Evolutionary conservation across 352 stramenopile species (phyloP).

Genomic region (Phytophthora fragariaefolia): DNA sequence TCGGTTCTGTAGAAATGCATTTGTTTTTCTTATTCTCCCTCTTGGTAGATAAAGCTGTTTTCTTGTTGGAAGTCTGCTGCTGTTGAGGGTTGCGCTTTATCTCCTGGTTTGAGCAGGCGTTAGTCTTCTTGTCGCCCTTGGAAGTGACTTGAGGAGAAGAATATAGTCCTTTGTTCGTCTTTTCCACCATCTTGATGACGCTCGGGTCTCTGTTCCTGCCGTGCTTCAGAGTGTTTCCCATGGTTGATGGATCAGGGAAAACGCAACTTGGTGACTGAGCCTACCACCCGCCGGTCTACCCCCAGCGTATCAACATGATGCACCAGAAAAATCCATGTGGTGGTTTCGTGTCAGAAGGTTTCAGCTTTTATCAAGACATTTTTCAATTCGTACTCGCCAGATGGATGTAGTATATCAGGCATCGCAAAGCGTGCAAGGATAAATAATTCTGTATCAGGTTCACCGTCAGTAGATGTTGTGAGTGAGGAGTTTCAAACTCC

Average conservation of each 20-base stretch:
- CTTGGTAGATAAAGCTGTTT: not conserved
- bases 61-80: not conserved
- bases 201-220: not conserved
- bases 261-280: not conserved
- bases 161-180: conserved; percentile 8
- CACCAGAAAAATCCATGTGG: not conserved
- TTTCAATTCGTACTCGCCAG: too few species aligned
- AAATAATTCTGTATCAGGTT: too few species aligned
- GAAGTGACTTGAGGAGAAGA: not conserved
- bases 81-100: not conserved
- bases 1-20: not conserved
- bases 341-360: too few species aligned
- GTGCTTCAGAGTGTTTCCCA: not conserved
- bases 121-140: not conserved
- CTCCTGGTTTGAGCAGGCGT: not conserved
- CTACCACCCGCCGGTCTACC: not conserved
- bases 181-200: not conserved
- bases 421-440: too few species aligned
- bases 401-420: too few species aligned
- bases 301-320: not conserved
- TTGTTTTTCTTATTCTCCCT: not conserved
- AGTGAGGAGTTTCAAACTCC: too few species aligned
- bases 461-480: too few species aligned
- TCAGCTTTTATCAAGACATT: too few species aligned
- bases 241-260: not conserved